Percentiles rank a stretch among this genome's conserved stretches.
These are phyloP conservation scores for Globisporangium canariense DNA, from an alignment of 352 stramenopile species.

Conservation along the genomic window DNA sequence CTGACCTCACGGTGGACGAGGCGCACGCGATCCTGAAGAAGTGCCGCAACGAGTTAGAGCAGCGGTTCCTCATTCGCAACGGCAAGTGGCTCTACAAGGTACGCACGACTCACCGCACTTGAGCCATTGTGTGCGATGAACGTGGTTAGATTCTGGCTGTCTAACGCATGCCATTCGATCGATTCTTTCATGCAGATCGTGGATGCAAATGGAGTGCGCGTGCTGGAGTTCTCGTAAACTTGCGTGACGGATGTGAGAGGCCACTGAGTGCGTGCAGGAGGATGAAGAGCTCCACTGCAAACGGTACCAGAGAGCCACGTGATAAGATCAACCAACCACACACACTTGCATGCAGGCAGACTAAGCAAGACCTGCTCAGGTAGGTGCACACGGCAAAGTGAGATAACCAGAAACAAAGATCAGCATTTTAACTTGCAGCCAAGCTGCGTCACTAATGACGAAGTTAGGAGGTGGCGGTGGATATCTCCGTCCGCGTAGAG, in stretches of 20 bases:
- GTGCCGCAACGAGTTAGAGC: slow-evolving; percentile 76
- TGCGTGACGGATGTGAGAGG: not conserved
- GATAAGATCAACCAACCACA: not conserved
- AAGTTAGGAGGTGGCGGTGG: too few species aligned
- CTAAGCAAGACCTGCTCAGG: not conserved
- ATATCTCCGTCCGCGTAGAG: too few species aligned
- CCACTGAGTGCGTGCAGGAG: not conserved
- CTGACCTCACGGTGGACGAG: slow-evolving; percentile 77
- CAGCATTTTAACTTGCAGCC: not conserved
- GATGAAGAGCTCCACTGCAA: slow-evolving; percentile 1
- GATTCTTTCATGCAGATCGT: slow-evolving; percentile 12
- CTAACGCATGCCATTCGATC: not conserved
- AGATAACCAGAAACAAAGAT: not conserved
- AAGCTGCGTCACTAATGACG: too few species aligned
- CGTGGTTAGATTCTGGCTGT: not conserved
- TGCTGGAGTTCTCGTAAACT: slow-evolving; percentile 22
- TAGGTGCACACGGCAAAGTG: not conserved
- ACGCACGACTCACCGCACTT: not conserved
- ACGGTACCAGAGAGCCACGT: not conserved
- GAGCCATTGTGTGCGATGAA: not conserved
- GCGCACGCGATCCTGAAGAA: slow-evolving; percentile 71
- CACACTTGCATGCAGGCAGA: not conserved
- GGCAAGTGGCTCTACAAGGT: slow-evolving; percentile 85
- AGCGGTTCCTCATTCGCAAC: slow-evolving; percentile 85
- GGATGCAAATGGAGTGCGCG: slow-evolving; percentile 19